Base-by-base conservation (phyloP, 306 rosid genomes). In the Casuarina glauca region DNA sequence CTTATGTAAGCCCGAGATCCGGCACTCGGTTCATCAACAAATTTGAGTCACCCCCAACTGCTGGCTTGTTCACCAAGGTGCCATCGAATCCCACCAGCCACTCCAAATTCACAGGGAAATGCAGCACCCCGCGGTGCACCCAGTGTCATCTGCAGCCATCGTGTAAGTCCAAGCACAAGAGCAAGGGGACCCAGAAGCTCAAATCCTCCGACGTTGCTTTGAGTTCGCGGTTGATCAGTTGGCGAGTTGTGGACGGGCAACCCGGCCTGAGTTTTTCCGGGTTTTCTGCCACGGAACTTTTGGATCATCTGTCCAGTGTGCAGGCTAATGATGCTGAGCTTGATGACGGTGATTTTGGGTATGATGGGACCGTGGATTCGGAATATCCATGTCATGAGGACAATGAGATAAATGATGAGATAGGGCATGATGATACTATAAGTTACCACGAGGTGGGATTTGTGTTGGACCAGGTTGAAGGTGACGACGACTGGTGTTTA, bases 21-120 rank as follows among this genome's bases (percentile, higher is more conserved):
- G 49, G 72, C 1, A 83, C 86, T 66, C 86, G 84, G 8, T 64
- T 69, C 17, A 4, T 81, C 5, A 82, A 86, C 75, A 79, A 70
- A 20, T 76, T 84, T 2, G 87, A 92, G 11, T 76, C 80, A 0
- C 90, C 86, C 6, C 82, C 89, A 38, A 82, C 93, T 0, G 89
- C 97, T 26, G 95, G 95, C 9, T 44, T 81, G 11, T 92, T 88
- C 81, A 45, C 84, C 45, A 83, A 76, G 39, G 97, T 92, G n/a
- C 16, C 97, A 4, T 54, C 89, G 72, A 91, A 89, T 69, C 88
- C 97, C 64, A 85, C 90, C 78, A 90, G 84, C 74, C 98, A 88
- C 89, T 92, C 98, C 69, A 92, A 90, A 63, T 90, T 86, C 88
- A 89, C 96, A 0, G 87, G 96, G 6, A 91, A 90, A 73, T 87